Conservation (phyloP, 2,329 filamentous ascomycete species). For the Tolypocladium guangdongense region DNA sequence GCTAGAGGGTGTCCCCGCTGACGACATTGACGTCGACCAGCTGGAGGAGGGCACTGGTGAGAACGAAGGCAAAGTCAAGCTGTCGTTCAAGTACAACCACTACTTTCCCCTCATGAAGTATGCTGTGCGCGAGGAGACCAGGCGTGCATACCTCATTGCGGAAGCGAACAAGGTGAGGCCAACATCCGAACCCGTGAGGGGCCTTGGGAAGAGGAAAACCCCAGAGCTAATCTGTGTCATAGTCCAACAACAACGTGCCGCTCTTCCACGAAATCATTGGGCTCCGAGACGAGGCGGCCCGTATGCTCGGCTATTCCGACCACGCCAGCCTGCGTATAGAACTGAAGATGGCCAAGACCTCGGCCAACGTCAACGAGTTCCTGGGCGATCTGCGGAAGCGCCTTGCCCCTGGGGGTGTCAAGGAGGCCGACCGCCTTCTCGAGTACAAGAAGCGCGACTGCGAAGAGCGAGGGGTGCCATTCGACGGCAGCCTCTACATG, state of each 20-base stretch:
- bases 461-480: slow-evolving; percentile 43
- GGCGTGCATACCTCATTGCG: slow-evolving; percentile 57
- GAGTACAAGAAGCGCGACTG: slow-evolving; percentile 63
- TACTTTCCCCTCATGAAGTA: slow-evolving; percentile 71
- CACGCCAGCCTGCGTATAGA: slow-evolving; percentile 69
- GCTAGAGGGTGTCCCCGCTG: slow-evolving; percentile 62
- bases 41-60: slow-evolving; percentile 63
- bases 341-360: slow-evolving; percentile 76
- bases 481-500: slow-evolving; percentile 64
- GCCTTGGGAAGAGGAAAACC: no score
- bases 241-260: slow-evolving; percentile 58
- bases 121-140: slow-evolving; percentile 56
- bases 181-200: no score
- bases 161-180: slow-evolving; percentile 64
- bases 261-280: slow-evolving; percentile 66
- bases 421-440: slow-evolving; percentile 60
- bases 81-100: slow-evolving; percentile 78
- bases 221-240: slow-evolving; percentile 1
- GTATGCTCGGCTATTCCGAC: slow-evolving; percentile 64
- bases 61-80: slow-evolving; percentile 62
- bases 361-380: slow-evolving; percentile 62
- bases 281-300: slow-evolving; percentile 67
- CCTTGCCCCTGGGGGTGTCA: slow-evolving; percentile 56
- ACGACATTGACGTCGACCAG: slow-evolving; percentile 51
- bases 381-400: slow-evolving; percentile 57